Base-by-base conservation (phyloP, 257 asterid species). In the Solanum bulbocastanum region DNA sequence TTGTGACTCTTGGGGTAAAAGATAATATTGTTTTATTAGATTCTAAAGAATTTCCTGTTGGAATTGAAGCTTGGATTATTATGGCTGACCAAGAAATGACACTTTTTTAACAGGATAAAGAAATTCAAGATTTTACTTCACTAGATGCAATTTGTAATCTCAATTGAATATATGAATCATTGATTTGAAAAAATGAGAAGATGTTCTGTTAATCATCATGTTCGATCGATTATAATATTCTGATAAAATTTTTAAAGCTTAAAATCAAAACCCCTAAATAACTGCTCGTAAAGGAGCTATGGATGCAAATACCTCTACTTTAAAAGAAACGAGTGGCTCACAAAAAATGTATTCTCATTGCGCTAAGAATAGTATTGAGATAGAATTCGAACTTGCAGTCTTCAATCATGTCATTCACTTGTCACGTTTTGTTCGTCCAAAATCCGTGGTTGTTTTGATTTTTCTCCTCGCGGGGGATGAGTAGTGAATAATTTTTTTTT, bases 11-110 rank as follows among this genome's bases (percentile, higher is more conserved):
- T 44, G 56, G 89, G 32, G 4, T 52, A 25, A 90, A 84, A 46
- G 66, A 91, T 74, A 30, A 18, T 5, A 73, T 87, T 36, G 44
- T 22, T 22, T 60, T 91, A 6, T 69, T 89, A 35, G 91, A 91
- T 84, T 88, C 91, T 8, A 18, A 16, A n/a, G 85, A 58, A 58
- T 56, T 66, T 88, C 86, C 22, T 44, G 87, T 89, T 3, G 91
- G 91, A 30, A 82, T 91, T 33, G 92, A 91, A 85, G 92, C 90
- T 5, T 91, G 92, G 92, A 56, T 87, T 5, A 46, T 46, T 23
- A 76, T 89, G 93, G 72, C 32, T 30, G 91, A 89, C 15, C 74
- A 58, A n/a, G 87, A 88, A n/a, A 84, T 89, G 87, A 25, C 25
- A 33, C 32, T 25, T 66, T 32, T 89, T 88, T 90, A 88, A 74